These are phyloP conservation scores for Pigoraptor vietnamica DNA, from an alignment of 78 protist genomes.

Conservation along the genomic window DNA sequence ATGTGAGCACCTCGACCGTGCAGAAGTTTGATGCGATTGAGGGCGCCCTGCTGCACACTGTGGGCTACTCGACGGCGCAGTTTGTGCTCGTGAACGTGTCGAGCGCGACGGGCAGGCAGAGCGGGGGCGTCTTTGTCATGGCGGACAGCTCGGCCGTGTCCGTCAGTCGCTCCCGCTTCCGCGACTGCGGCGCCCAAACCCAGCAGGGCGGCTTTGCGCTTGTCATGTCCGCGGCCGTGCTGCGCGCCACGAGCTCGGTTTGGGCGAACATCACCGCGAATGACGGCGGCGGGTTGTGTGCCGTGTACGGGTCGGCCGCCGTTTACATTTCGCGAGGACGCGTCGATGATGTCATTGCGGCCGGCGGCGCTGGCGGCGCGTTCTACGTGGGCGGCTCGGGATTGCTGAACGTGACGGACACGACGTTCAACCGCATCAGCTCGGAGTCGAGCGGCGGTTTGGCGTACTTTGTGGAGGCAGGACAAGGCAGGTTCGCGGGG, in stretches of 20 bases:
- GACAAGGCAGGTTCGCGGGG: not conserved
- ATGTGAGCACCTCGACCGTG: not conserved
- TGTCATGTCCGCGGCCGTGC: not conserved
- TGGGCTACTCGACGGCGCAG: not conserved
- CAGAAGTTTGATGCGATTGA: not conserved
- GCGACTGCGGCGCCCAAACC: not conserved
- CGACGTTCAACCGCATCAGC: not conserved
- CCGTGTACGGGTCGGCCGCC: not conserved
- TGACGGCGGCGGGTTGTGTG: not conserved
- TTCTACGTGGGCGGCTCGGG: not conserved
- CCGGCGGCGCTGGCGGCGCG: not conserved
- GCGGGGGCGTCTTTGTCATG: not conserved
- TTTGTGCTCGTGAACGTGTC: not conserved
- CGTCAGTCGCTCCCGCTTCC: not conserved
- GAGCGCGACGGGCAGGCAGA: not conserved
- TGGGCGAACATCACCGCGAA: not conserved
- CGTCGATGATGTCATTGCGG: not conserved
- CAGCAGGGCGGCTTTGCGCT: not conserved
- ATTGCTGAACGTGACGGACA: not conserved
- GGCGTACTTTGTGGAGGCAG: not conserved
- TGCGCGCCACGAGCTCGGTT: not conserved
- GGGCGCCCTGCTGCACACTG: not conserved
- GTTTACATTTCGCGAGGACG: not conserved
- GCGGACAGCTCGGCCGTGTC: not conserved
- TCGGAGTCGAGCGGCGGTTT: not conserved